Conservation (phyloP, 352 stramenopile genomes). For the Elongisporangium anandrum region DNA sequence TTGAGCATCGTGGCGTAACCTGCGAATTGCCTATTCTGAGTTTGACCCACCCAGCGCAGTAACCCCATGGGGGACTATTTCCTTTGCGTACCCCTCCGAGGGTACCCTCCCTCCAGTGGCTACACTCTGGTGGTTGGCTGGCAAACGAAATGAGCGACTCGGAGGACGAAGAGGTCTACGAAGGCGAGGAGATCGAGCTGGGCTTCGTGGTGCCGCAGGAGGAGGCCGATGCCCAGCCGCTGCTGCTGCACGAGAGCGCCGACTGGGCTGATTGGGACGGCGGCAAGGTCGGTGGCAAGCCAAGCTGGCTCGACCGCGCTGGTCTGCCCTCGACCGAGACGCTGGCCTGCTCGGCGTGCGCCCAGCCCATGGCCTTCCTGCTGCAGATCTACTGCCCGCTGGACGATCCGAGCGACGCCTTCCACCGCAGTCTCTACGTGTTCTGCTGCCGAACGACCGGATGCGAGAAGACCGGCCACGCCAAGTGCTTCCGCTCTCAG, state of each 20-base stretch:
- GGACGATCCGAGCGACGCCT: conserved; percentile 83
- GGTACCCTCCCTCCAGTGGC: neutral
- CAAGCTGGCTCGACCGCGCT: conserved; percentile 72
- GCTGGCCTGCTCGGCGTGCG: conserved; percentile 51
- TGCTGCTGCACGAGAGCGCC: conserved; percentile 35
- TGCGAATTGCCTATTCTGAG: neutral
- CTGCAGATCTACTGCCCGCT: conserved; percentile 93
- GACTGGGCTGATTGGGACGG: conserved; percentile 92
- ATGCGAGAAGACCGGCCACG: conserved; percentile 57
- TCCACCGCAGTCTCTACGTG: conserved; percentile 92
- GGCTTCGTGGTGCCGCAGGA: conserved; percentile 60
- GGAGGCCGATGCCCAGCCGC: conserved; percentile 13
- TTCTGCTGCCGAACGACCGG: conserved; percentile 81
- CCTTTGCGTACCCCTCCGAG: neutral
- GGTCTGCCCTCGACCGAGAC: conserved; percentile 31
- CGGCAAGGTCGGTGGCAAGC: conserved; percentile 86
- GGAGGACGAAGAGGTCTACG: conserved; percentile 36
- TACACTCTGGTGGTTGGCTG: neutral
- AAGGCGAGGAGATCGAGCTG: conserved; percentile 62
- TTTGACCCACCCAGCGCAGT: neutral
- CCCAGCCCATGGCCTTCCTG: conserved; percentile 63
- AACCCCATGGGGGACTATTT: neutral
- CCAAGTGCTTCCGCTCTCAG: conserved; percentile 82
- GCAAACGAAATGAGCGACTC: conserved; percentile 33
- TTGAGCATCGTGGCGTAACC: neutral